Evolutionary conservation across 306 rosid genomes (phyloP), one percentile per base, ranked within the genome.

Genomic region (Carpinus fangiana): DNA sequence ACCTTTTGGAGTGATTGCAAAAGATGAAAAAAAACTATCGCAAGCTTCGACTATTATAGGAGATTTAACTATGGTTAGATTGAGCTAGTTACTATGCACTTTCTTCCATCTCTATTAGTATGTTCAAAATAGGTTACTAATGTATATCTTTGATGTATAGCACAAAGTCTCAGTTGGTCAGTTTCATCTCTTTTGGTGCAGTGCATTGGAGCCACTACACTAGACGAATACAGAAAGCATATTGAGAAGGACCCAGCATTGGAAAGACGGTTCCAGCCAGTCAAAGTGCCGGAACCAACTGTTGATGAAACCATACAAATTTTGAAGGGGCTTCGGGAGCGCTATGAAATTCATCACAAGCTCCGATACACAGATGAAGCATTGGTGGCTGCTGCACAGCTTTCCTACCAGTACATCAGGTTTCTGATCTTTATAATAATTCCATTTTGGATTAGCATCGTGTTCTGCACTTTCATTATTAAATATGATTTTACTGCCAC

Each of bases 171-270:
- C 21, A 47, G 20, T 59, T 79, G 74, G 80, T 80, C 13, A n/a
- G 23, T 69, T 79, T 87, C 48, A 47, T 66, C 61, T 77, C 67
- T 60, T 68, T 79, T 75, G 79, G 53, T 86, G 85, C 88, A 94
- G 98, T 94, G 98, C 75, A 94, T 94, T 77, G 97, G 97, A 60
- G 98, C 98, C 85, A 94, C 98, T 28, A 94, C 98, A 46, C 82
- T 94, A 9, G 97, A 94, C 82, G 98, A 94, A 84, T 92, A 94
- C 85, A 90, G 98, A 78, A 94, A 92, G 83, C 98, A 94, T 85
- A 90, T 94, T 81, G 98, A 94, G 77, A 94, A 92, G 74, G 97
- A 94, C 72, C 97, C 98, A 47, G 98, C 98, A 52, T 82, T 94
- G 77, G 97, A 94, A 85, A 89, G 98, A 74, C 87, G 97, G 70